Percentiles rank a stretch among this genome's conserved stretches.
phyloP scores from a whole-genome alignment of 2,329 filamentous ascomycete genomes.

The Penicillium freii region DNA sequence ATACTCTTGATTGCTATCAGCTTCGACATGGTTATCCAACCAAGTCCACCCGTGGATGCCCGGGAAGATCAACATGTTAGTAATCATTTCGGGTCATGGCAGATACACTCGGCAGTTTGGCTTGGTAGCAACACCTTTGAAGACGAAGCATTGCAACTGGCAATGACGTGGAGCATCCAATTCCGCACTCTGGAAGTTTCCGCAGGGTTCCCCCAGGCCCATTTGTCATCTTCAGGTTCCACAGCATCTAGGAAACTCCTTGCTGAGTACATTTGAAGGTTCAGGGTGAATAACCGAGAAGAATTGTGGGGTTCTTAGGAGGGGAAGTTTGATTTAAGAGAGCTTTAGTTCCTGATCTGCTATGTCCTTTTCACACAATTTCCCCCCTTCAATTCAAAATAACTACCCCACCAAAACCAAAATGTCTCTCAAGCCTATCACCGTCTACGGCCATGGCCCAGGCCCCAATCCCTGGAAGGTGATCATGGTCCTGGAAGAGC shows the following conservation, averaged over 20 bases:
- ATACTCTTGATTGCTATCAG: too few relatives aligned
- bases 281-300: neutral
- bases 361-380: neutral
- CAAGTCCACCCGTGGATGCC: neutral
- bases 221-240: neutral
- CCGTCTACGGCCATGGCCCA: conserved; percentile 21
- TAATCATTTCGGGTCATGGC: neutral
- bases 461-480: conserved; percentile 37
- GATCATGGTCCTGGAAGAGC: conserved; percentile 34
- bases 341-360: neutral
- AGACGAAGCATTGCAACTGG: neutral
- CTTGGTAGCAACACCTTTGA: neutral
- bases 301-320: neutral
- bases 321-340: neutral
- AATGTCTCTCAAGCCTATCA: conserved; percentile 24
- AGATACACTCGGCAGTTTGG: neutral
- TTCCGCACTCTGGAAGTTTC: neutral
- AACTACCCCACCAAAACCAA: neutral
- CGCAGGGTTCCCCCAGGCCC: neutral
- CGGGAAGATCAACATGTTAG: neutral
- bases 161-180: neutral
- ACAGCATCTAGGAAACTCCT: neutral
- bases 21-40: neutral
- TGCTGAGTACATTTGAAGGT: neutral
- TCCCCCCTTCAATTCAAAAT: neutral